Evolutionary conservation across 2,329 filamentous ascomycete genomes (phyloP).

Genomic region (Juglanconis oblonga): DNA sequence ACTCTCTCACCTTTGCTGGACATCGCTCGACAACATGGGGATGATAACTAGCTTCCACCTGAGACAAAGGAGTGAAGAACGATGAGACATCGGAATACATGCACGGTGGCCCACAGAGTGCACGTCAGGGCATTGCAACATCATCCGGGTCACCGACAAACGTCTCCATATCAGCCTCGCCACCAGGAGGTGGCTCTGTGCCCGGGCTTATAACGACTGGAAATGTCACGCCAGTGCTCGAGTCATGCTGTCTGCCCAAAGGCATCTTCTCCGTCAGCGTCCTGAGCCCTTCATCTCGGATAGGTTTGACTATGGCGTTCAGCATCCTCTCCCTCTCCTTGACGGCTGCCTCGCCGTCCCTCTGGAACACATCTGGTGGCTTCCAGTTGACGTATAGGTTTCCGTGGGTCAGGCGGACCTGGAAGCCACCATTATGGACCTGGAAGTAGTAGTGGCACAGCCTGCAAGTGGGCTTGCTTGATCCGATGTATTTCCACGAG

Average conservation of each 20-base stretch:
- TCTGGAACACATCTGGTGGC: conserved; percentile 16
- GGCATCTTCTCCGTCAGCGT: conserved; percentile 5
- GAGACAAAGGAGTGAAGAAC: too few species aligned
- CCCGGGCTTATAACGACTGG: background rate
- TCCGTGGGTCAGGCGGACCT: conserved; percentile 16
- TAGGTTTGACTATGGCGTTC: background rate
- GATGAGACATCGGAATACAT: too few species aligned
- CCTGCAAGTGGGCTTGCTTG: conserved; percentile 24
- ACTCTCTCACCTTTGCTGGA: too few species aligned
- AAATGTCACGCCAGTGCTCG: conserved; percentile 1
- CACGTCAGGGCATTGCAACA: background rate
- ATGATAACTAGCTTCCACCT: too few species aligned
- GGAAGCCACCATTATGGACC: conserved; percentile 9
- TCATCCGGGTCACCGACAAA: background rate
- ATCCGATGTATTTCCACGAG: conserved; percentile 22
- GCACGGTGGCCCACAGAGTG: background rate
- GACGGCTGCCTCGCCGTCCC: conserved; percentile 16
- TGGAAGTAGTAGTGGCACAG: conserved; percentile 24
- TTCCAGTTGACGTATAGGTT: conserved; percentile 24
- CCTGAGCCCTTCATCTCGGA: conserved; percentile 5
- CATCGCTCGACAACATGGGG: too few species aligned
- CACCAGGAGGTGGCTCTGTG: background rate
- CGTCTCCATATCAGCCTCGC: background rate
- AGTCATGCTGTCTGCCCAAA: conserved; percentile 1
- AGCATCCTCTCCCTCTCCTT: conserved; percentile 8